Conservation (phyloP, 768 basidiomycete species). For the Piloderma croceum region DNA sequence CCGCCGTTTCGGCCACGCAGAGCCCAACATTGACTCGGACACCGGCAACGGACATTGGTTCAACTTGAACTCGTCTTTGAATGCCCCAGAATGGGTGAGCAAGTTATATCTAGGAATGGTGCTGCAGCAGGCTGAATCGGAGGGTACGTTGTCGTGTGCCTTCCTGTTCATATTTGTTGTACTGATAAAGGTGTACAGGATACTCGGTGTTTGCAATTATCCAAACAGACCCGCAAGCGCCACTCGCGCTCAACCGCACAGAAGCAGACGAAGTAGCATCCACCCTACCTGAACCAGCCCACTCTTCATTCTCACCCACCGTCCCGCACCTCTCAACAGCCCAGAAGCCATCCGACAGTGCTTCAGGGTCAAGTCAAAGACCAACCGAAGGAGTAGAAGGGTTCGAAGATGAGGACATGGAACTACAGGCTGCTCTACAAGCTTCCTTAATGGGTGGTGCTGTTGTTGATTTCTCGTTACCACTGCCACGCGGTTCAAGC, state of each 20-base stretch:
- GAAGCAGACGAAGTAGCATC: constrained; percentile 70
- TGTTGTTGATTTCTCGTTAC: constrained; percentile 12
- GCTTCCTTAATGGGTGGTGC: constrained; percentile 54
- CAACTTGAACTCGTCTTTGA: constrained; percentile 75
- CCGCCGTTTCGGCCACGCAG: constrained; percentile 65
- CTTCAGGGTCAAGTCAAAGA: not conserved
- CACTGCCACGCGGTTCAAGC: not conserved
- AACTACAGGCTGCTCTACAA: constrained; percentile 82
- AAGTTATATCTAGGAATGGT: constrained; percentile 82
- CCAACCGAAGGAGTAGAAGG: constrained; percentile 24
- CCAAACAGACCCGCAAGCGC: constrained; percentile 50
- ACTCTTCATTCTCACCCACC: constrained; percentile 20
- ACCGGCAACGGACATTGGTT: constrained; percentile 71
- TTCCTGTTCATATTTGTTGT: too few relatives aligned
- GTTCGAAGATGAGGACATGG: constrained; percentile 80
- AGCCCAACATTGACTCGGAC: constrained; percentile 36
- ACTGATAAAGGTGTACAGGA: constrained; percentile 46
- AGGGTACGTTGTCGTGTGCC: constrained; percentile 47
- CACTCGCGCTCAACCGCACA: constrained; percentile 53
- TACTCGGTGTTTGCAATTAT: constrained; percentile 79
- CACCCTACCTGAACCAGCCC: constrained; percentile 52
- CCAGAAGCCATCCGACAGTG: not conserved
- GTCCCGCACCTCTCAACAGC: constrained; percentile 5
- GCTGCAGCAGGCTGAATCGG: constrained; percentile 78
- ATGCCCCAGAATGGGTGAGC: constrained; percentile 75